Evolutionary conservation across 1,284 basidiomycete species (phyloP).

Genomic region (Entoloma clypeatum): DNA sequence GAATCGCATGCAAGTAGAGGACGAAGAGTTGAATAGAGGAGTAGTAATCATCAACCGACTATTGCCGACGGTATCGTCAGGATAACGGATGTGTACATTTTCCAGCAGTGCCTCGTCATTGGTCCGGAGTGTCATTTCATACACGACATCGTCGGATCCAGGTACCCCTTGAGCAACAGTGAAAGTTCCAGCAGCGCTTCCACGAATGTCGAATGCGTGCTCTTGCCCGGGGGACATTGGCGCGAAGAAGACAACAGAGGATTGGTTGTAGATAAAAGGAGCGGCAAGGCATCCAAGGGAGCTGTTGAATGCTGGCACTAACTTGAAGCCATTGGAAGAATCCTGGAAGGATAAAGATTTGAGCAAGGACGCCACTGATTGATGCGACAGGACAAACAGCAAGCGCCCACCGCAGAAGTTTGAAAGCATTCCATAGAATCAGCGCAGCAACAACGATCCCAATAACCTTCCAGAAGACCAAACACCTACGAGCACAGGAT

Average conservation of each 20-base stretch:
- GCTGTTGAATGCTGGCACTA: slow-evolving; percentile 50
- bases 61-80: slow-evolving; percentile 26
- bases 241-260: slow-evolving; percentile 34
- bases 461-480: slow-evolving; percentile 52
- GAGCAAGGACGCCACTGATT: neutral
- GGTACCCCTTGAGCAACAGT: slow-evolving; percentile 40
- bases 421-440: slow-evolving; percentile 41
- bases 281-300: slow-evolving; percentile 48
- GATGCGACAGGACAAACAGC: slow-evolving; percentile 32
- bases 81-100: slow-evolving; percentile 31
- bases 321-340: slow-evolving; percentile 45
- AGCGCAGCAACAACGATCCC: slow-evolving; percentile 44
- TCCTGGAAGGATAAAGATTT: slow-evolving; percentile 31
- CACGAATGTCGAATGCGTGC: slow-evolving; percentile 45
- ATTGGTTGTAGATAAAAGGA: slow-evolving; percentile 41
- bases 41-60: slow-evolving; percentile 39
- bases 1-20: slow-evolving; percentile 46
- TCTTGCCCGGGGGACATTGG: slow-evolving; percentile 36
- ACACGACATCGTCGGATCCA: slow-evolving; percentile 40
- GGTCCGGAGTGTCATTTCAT: slow-evolving; percentile 46
- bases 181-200: slow-evolving; percentile 49
- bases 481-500: slow-evolving; percentile 35
- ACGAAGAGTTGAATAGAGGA: slow-evolving; percentile 24
- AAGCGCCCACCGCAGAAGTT: slow-evolving; percentile 44
- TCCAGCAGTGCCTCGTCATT: slow-evolving; percentile 39